These are phyloP conservation scores for Aureobasidium subglaciale DNA, from an alignment of 2,329 filamentous ascomycete species.

Conservation along the genomic window DNA sequence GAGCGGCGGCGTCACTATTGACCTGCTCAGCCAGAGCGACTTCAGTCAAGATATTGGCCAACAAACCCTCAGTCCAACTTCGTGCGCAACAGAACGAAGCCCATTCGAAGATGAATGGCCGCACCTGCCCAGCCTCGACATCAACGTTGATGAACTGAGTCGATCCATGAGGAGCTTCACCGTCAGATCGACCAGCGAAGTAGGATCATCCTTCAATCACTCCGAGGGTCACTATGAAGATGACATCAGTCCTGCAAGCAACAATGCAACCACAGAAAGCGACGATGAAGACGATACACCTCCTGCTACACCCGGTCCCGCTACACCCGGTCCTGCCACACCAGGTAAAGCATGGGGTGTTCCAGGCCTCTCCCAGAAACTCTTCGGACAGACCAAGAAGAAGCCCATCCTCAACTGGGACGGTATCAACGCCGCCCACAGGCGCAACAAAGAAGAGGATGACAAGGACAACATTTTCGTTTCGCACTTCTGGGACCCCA, in stretches of 20 bases:
- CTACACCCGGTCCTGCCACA: constrained; percentile 4
- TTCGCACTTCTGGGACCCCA: constrained; percentile 44
- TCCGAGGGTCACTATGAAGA: not conserved
- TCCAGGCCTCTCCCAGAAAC: constrained; percentile 18
- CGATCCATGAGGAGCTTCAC: constrained; percentile 13
- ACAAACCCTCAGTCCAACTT: not conserved
- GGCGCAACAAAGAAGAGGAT: constrained; percentile 10
- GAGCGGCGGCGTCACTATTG: constrained; percentile 3
- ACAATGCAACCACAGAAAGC: not conserved
- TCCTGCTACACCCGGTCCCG: too few species aligned
- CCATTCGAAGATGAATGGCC: constrained; percentile 16
- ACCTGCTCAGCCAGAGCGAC: not conserved
- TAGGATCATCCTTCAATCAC: not conserved
- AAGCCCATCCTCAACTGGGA: constrained; percentile 28
- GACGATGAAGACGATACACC: constrained; percentile 1
- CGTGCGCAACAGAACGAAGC: not conserved
- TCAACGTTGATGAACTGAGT: not conserved
- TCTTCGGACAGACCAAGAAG: constrained; percentile 28
- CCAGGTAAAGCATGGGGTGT: constrained; percentile 17
- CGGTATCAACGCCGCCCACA: not conserved
- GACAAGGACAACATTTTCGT: constrained; percentile 31
- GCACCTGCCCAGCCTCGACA: constrained; percentile 9
- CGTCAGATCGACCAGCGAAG: not conserved
- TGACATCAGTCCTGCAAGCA: not conserved
- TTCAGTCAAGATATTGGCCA: constrained; percentile 5